Conservation (phyloP, 345 rosid genomes). For the Sisymbrium irio region DNA sequence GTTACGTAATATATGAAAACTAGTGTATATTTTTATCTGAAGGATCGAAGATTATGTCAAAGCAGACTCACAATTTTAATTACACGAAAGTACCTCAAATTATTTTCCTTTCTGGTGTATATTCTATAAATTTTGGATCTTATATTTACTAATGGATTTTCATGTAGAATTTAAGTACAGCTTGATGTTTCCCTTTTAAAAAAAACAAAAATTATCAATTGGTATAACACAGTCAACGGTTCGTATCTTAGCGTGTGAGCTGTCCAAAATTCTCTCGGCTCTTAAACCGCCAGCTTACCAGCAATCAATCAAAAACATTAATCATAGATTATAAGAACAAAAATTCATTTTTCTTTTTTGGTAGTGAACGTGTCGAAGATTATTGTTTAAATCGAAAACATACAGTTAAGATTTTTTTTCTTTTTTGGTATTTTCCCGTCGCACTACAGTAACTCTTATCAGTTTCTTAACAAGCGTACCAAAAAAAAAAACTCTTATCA, state of each 20-base stretch:
- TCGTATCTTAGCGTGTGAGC: neutral
- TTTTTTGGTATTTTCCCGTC: too few relatives aligned
- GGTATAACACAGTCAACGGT: neutral
- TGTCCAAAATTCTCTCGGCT: neutral
- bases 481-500: too few relatives aligned
- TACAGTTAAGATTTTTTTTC: too few relatives aligned
- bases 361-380: too few relatives aligned
- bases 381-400: too few relatives aligned
- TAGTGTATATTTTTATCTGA: neutral
- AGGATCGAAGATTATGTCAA: neutral
- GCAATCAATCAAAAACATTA: too few relatives aligned
- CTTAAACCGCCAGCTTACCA: too few relatives aligned
- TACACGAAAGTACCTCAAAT: neutral
- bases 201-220: neutral
- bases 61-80: neutral
- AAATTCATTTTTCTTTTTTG: too few relatives aligned
- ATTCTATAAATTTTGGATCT: neutral
- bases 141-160: neutral
- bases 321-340: too few relatives aligned
- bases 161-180: neutral
- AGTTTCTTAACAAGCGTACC: too few relatives aligned
- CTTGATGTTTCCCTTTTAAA: neutral
- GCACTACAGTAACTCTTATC: too few relatives aligned
- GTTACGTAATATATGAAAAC: neutral
- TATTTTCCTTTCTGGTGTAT: neutral